Evolutionary conservation across 257 asterid genomes (phyloP), one percentile per base, ranked within the genome.

Genomic region (Nyctanthes arbortristis): DNA sequence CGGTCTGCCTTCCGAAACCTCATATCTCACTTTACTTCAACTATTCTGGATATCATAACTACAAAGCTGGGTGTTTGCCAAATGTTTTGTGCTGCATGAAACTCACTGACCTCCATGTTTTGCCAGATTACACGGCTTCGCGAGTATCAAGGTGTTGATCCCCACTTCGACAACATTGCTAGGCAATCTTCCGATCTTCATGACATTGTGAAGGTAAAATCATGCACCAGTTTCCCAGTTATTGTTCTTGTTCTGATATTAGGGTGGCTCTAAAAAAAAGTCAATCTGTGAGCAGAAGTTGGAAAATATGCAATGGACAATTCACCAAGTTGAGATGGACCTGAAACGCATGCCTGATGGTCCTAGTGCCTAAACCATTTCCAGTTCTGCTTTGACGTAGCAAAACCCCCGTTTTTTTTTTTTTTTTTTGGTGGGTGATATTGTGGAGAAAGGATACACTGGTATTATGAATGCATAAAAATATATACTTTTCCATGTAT

Each of bases 271-370:
- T 68, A 35, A 64, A 25, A 24, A 52, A 24, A 32, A 45, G 11
- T 18, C 18, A 32, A 34, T 55, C 27, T 39, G 18, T 56, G 63
- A 77, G 89, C 96, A 93, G 97, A 91, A 93, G 84, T 66, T 91
- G 88, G 97, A 91, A 76, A 87, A 88, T 39, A 85, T 91, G 97
- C 94, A 84, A 69, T 93, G 99, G 97, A 93, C 99, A 59, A 93
- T 93, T 76, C 90, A 84, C 65, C 97, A 93, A 84, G 99, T 93
- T 45, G 99, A 93, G 77, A 88, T 93, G 96, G 97, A 93, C 79
- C 84, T 93, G 79, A 91, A 87, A 65, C 90, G 95, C 52, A 62
- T 83, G 79, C 95, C 97, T 57, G 95, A 86, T 77, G 83, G 82
- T 43, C 78, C 82, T 45, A 65, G 66, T 71, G 8, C 86, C 76